Evolutionary conservation across 2,329 filamentous ascomycete genomes (phyloP), one percentile per base, ranked within the genome.

Genomic region (Pseudonectria foliicola): DNA sequence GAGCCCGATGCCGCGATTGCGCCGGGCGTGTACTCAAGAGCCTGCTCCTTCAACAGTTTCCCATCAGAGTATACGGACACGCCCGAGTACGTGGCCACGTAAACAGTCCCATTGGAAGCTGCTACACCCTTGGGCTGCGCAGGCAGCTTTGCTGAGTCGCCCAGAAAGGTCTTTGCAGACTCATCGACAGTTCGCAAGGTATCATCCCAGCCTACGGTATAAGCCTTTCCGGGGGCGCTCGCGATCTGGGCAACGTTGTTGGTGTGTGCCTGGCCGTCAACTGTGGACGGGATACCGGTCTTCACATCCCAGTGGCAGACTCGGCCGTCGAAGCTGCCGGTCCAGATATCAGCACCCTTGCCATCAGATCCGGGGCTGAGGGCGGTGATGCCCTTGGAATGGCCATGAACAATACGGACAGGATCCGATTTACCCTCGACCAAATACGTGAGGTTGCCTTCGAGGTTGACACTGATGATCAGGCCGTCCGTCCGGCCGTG

Each of bases 201-300:
- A 59, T 98, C 92, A 55, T 98, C 92, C 92, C 90, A 98, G 44
- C 82, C 89, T 34, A 90, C 84, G 52, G 82, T 90, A 64, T 85
- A 89, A n/a, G 87, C 76, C 45, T 78, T 73, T 24, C 78, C 74
- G 3, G 68, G 56, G 7, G 67, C 67, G 1, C 77, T 66, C 3
- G 81, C 68, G 44, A 98, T 81, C 33, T 85, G 84, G 4, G 80
- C 77, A 33, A 96, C 78, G 59, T 93, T 89, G 59, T 90, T 93
- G 7, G 83, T 83, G 60, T 95, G 92, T 4, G 76, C 69, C 45
- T 86, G 78, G 18, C 92, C 90, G 43, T 92, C 85, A 10, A 93
- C 73, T 10, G 75, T 72, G 21, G 78, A 71, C 14, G 82, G 86
- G 28, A 69, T 58, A 2, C 89, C 90, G 4, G 71, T 75, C 12